phyloP scores from a whole-genome alignment of 2,329 filamentous ascomycete genomes.

The Penicillium sp. region DNA sequence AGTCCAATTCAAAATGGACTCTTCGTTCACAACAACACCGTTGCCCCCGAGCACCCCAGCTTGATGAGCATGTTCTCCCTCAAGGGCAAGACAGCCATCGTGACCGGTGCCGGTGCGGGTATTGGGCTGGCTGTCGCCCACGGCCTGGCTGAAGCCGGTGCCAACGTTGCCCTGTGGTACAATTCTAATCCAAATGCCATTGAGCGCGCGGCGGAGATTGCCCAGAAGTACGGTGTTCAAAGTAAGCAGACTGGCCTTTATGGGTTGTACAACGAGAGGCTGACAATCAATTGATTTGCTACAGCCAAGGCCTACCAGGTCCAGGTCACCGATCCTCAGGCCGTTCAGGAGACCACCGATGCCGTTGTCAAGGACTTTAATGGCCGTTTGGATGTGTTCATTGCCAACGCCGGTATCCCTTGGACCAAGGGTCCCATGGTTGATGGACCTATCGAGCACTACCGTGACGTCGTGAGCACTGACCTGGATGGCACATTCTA shows the following conservation, averaged over 20 bases:
- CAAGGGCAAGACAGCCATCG: slow-evolving; percentile 69
- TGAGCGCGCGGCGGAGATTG: slow-evolving; percentile 63
- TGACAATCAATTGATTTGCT: neutral
- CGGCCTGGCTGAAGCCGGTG: slow-evolving; percentile 68
- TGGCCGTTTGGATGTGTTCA: slow-evolving; percentile 73
- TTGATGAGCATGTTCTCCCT: slow-evolving; percentile 69
- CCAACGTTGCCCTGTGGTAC: slow-evolving; percentile 73
- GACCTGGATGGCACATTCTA: slow-evolving; percentile 79
- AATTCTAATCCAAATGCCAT: slow-evolving; percentile 68
- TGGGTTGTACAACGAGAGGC: neutral
- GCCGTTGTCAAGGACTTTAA: slow-evolving; percentile 63
- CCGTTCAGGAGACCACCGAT: slow-evolving; percentile 46
- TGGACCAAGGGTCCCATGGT: slow-evolving; percentile 71
- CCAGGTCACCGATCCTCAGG: slow-evolving; percentile 46
- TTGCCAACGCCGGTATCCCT: slow-evolving; percentile 75
- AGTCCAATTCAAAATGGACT: slow-evolving; percentile 44
- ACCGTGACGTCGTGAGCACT: slow-evolving; percentile 67
- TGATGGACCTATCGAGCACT: slow-evolving; percentile 64
- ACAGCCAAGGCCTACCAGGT: slow-evolving; percentile 54
- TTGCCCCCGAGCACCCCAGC: slow-evolving; percentile 46
- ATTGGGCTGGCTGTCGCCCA: slow-evolving; percentile 68
- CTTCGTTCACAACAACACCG: slow-evolving; percentile 61
- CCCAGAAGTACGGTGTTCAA: slow-evolving; percentile 66
- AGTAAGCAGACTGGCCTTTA: slow-evolving; percentile 31
- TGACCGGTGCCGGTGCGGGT: slow-evolving; percentile 69